Evolutionary conservation across 805 yeast species (phyloP).

Genomic region (Nakazawaea holstii): DNA sequence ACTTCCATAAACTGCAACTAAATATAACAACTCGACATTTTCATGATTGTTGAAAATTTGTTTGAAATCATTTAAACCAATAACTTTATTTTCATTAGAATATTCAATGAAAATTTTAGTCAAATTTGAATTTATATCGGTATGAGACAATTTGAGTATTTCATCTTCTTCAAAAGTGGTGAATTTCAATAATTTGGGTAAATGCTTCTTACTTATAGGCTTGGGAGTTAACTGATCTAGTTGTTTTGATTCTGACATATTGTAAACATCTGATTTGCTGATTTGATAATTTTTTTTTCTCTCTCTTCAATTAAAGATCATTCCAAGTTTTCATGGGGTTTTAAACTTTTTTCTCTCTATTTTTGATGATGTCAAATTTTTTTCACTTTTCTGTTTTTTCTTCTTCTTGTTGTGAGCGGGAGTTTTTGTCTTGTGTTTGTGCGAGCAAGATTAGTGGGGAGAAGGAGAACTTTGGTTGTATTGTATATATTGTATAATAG

Average conservation of each 20-base stretch:
- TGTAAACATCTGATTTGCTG: no score
- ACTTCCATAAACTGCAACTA: conserved; percentile 73
- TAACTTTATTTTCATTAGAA: conserved; percentile 4
- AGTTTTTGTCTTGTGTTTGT: no score
- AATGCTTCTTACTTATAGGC: conserved; percentile 6
- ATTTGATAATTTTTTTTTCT: no score
- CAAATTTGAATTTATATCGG: conserved; percentile 8
- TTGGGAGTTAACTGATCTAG: conserved; percentile 4
- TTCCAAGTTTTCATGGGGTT: no score
- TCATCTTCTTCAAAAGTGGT: conserved; percentile 12
- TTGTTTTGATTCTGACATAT: not conserved
- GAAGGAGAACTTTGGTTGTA: no score
- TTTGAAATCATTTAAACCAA: conserved; percentile 4
- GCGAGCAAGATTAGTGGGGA: no score
- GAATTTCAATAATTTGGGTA: conserved; percentile 9
- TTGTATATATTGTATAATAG: no score
- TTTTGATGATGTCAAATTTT: no score
- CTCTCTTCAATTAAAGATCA: not conserved
- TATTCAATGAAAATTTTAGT: conserved; percentile 10
- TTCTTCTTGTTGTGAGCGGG: no score
- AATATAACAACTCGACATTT: conserved; percentile 60
- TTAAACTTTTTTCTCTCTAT: no score
- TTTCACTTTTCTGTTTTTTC: no score
- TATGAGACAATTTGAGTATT: conserved; percentile 1
- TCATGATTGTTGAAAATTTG: conserved; percentile 2